Base-by-base conservation (phyloP, 2,329 filamentous ascomycete species). In the Tympanopsis confertula region DNA sequence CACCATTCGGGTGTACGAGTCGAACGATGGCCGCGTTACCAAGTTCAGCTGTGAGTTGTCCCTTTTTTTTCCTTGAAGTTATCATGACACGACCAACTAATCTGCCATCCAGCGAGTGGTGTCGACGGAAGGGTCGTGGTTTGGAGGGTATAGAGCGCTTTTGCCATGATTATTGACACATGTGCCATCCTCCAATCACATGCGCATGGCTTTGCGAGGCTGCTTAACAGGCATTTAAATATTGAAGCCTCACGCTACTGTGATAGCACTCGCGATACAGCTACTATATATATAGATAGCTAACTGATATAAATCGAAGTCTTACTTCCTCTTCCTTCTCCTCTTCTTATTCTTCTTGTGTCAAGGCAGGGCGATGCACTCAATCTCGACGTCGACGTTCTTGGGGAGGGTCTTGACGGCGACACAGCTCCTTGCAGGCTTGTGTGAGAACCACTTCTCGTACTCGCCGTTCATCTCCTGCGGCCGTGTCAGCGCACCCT, bases 401-500 rank as follows among this genome's bases (percentile, higher is more conserved):
- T 88, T 86, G 43, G 87, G 87, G 45, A 94, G 71, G 50, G 84
- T 78, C 70, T 91, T 88, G 46, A 93, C 88, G 4, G 86, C 86
- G 38, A 94, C 86, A 56, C 86, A 94, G 63, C 81, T 87, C 48
- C 86, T 74, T n/a, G 85, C 82, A 15, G 86, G 86, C 72, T 86
- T 88, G 65, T 86, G 79, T 42, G 70, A 62, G 60, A 89, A 88
- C 70, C 79, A 86, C 62, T 86, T 80, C 59, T 79, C 81, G 59
- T 91, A 94, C 54, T 86, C 82, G 47, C 70, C 70, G 63, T 94
- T 94, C 83, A 94, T 86, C 56, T 78, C 77, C 56, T 72, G 41
- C n/a, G 7, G 14, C 13, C 5, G 4, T 17, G 20, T n/a, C n/a
- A n/a, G n/a, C n/a, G n/a, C n/a, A n/a, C n/a, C n/a, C n/a, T n/a